Base-by-base conservation (phyloP, 2,329 filamentous ascomycete species). In the Colletotrichum sp. region DNA sequence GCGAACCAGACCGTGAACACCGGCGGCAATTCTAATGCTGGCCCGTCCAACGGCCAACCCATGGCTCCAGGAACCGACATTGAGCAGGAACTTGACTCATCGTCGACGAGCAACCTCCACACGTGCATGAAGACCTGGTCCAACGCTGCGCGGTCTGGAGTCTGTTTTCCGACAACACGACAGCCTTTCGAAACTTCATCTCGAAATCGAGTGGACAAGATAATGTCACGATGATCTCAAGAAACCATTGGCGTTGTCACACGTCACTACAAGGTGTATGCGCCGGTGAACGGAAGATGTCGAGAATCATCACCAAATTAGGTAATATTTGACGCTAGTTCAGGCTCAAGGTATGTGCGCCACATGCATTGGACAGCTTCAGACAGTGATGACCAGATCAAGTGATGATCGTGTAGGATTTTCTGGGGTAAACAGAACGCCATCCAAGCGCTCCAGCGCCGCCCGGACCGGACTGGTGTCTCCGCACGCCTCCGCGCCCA, bases 161-260 rank as follows among this genome's bases (percentile, higher is more conserved):
- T 36, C 8, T 27, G 9, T 55, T 6, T 30, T 1, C n/a, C 30
- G n/a, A 22, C 2, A 49, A 49, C 44, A 9, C 27, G 19, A 27
- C 66, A 44, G 6, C 15, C 27, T 19, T 61, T 39, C 44, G 52
- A 29, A 36, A 30, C 66, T 39, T 15, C 52, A 13, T 27, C 36
- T 34, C 5, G 39, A 57, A 13, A 12, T 19, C 3, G 16, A 52
- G 8, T 44, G 29, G 32, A 32, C 34, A 8, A 19, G 22, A 52
- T 49, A 62, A 30, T 70, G 57, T 70, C 57, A 70, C 57, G 68
- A 70, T 70, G 57, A 70, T 70, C 57, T 62, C 36, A 52, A 49
- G 27, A 19, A 27, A 13, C 34, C 19, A 27, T 25, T 49, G 57
- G 36, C 22, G 19, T 19, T 19, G 34, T 19, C 30, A 49, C 55